Base-by-base conservation (phyloP, 805 yeast genomes). In the Candida saitoana region DNA sequence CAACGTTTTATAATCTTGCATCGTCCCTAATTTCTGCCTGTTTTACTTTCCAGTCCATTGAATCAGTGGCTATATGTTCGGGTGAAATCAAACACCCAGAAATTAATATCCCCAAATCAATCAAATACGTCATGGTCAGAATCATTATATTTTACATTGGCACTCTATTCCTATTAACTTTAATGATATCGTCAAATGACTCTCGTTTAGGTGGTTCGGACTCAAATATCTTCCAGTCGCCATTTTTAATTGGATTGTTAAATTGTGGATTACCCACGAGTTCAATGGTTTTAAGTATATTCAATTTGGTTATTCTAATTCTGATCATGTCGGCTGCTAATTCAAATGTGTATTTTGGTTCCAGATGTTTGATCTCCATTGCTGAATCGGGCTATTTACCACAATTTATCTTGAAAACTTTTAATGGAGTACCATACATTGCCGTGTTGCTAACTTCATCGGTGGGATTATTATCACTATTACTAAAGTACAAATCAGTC, bases 11-110 rank as follows among this genome's bases (percentile, higher is more conserved):
- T 7, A 40, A 39, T 19, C 12, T 39, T 2, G 19, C 39, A 15
- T 27, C 42, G 11, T 40, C 41, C 11, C 29, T 47, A 16, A 40
- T 44, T n/a, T 32, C 46, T 1, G 85, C 87, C 16, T 81, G 84
- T 18, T 82, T 82, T 67, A 82, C 88, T 14, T 82, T 76, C 58
- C 87, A 81, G 62, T 87, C 87, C 56, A 79, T 82, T 32, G 89
- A 82, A 56, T 68, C 81, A 57, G 77, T 80, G 12, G 87, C 87
- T 57, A 69, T 82, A 38, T 67, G 84, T 4, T 84, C 85, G 16
- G 86, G 87, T 59, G 89, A 82, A 59, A 71, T 83, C 25, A 67
- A 70, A 16, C 18, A 42, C 19, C 42, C 41, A 6, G 36, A 42
- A 18, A 30, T 15, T 12, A 40, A 27, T 18, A 32, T 45, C 18